Evolutionary conservation across 2,329 filamentous ascomycete species (phyloP).

Genomic region (Alternaria conjuncta): DNA sequence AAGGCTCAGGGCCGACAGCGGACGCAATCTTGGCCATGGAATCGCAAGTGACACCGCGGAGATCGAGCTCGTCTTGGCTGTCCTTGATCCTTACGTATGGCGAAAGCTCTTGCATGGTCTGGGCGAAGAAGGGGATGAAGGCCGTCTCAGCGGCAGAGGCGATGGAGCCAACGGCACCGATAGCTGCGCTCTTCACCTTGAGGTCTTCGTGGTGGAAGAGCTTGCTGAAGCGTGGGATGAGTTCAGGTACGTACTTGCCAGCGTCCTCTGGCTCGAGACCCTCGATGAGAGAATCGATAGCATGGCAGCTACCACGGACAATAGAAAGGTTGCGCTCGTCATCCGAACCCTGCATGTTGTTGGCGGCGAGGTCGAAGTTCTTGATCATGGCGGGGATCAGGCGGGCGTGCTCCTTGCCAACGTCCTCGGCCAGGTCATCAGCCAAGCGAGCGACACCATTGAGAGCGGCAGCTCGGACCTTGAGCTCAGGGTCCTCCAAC

Average conservation of each 20-base stretch:
- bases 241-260: constrained; percentile 77
- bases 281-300: constrained; percentile 89
- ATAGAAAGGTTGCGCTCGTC: constrained; percentile 81
- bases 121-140: constrained; percentile 90
- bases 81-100: constrained; percentile 86
- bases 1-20: constrained; percentile 83
- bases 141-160: constrained; percentile 81
- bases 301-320: constrained; percentile 86
- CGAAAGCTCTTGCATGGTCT: constrained; percentile 88
- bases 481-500: constrained; percentile 80
- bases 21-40: constrained; percentile 91
- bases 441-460: constrained; percentile 88
- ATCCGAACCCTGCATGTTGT: constrained; percentile 66
- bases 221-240: constrained; percentile 83
- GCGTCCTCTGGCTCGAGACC: constrained; percentile 83
- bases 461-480: constrained; percentile 85
- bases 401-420: constrained; percentile 81
- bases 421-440: constrained; percentile 90
- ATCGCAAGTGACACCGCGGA: constrained; percentile 89
- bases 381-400: constrained; percentile 85
- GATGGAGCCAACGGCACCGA: constrained; percentile 88
- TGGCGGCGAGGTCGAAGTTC: constrained; percentile 83
- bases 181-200: constrained; percentile 87
- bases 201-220: constrained; percentile 85
- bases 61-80: constrained; percentile 84